Conservation (phyloP, 768 basidiomycete species). For the Panus rudis region DNA sequence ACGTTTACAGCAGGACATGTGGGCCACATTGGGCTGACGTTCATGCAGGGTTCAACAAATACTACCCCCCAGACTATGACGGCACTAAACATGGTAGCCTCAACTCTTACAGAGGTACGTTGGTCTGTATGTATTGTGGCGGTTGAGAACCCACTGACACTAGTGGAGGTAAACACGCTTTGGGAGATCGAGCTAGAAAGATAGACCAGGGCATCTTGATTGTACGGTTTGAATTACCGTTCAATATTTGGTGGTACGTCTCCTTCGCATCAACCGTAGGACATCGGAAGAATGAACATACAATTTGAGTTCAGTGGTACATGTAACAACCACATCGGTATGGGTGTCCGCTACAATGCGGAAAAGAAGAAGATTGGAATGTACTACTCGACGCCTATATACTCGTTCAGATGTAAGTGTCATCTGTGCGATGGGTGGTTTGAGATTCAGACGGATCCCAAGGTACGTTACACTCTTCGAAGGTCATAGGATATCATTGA, state of each 20-base stretch:
- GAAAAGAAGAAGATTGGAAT: constrained; percentile 96
- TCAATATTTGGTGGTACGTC: constrained; percentile 92
- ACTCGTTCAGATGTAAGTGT: constrained; percentile 94
- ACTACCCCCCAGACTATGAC: constrained; percentile 74
- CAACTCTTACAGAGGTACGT: constrained; percentile 61
- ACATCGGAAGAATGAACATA: too few relatives aligned
- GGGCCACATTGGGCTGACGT: too few relatives aligned
- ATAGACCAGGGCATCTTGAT: constrained; percentile 95
- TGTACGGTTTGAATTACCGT: constrained; percentile 91
- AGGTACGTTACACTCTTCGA: constrained; percentile 43
- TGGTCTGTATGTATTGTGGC: not conserved
- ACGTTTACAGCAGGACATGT: not conserved
- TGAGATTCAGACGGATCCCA: constrained; percentile 94
- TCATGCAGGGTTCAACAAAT: constrained; percentile 73
- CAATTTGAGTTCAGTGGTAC: constrained; percentile 55
- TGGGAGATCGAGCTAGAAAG: constrained; percentile 90
- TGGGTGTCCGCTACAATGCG: constrained; percentile 99
- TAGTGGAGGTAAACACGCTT: constrained; percentile 78
- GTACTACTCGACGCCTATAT: constrained; percentile 94
- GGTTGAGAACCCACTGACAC: constrained; percentile 3
- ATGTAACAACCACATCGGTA: constrained; percentile 95
- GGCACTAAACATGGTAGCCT: constrained; percentile 64
- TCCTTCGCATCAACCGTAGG: too few relatives aligned
- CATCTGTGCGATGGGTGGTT: constrained; percentile 97
- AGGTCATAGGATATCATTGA: not conserved